Conservation (phyloP, 345 rosid species). For the Hibiscus trionum region DNA sequence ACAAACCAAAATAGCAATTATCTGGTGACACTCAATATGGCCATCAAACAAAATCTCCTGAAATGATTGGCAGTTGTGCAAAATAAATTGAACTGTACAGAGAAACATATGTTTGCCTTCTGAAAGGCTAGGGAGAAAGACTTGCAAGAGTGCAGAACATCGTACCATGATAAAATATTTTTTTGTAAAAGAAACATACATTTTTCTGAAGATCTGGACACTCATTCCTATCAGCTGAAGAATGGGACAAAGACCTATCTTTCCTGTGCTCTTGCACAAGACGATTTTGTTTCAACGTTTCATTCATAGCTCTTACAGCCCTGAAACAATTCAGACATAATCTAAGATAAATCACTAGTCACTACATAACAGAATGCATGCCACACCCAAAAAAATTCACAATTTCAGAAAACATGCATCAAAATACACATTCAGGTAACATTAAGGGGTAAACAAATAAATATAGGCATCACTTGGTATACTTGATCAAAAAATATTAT, state of each 20-base stretch:
- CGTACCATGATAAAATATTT: neutral
- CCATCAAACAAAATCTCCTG: no score
- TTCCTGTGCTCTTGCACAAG: slow-evolving; percentile 47
- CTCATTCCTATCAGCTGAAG: slow-evolving; percentile 38
- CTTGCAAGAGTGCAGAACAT: neutral
- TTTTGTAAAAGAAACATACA: slow-evolving; percentile 30
- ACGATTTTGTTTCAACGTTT: slow-evolving; percentile 89
- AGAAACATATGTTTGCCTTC: neutral
- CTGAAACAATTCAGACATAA: slow-evolving; percentile 33
- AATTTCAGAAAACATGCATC: neutral
- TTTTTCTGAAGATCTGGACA: slow-evolving; percentile 41
- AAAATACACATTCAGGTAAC: neutral
- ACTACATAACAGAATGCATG: neutral
- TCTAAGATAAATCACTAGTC: slow-evolving; percentile 8
- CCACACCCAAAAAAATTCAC: neutral
- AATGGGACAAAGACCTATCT: slow-evolving; percentile 41
- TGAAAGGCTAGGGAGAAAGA: neutral
- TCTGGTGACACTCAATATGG: no score
- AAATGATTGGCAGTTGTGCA: neutral
- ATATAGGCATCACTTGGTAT: neutral
- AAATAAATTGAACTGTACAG: neutral
- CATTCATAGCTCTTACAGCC: slow-evolving; percentile 98
- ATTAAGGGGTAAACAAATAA: neutral
- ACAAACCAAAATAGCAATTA: no score
- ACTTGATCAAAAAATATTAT: neutral